A percentile compares a stretch with the other conserved stretches of the same genome.
Conservation (phyloP, 345 rosid genomes). For the Eucalyptus curtisii region DNA sequence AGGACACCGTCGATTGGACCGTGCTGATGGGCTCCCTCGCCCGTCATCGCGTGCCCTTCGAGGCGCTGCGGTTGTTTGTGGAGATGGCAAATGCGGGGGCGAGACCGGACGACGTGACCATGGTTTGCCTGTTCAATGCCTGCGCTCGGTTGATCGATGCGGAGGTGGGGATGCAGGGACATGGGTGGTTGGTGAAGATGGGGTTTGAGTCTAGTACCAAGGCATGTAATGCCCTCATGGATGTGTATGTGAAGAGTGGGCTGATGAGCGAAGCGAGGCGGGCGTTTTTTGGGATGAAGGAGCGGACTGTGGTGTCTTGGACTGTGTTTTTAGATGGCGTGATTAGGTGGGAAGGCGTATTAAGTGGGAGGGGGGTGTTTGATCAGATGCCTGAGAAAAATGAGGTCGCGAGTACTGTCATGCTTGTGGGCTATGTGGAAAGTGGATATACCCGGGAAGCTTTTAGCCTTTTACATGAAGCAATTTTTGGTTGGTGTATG, state of each 20-base stretch:
- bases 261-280: slow-evolving; percentile 22
- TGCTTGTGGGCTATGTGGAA: slow-evolving; percentile 55
- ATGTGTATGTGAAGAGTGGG: slow-evolving; percentile 64
- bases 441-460: slow-evolving; percentile 39
- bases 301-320: slow-evolving; percentile 62
- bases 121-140: slow-evolving; percentile 41
- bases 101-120: slow-evolving; percentile 42
- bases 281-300: slow-evolving; percentile 36
- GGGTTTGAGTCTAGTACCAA: slow-evolving; percentile 26
- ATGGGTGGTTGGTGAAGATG: slow-evolving; percentile 40
- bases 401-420: slow-evolving; percentile 62
- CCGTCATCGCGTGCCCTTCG: slow-evolving; percentile 1
- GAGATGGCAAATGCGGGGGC: slow-evolving; percentile 27
- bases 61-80: slow-evolving; percentile 26
- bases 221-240: slow-evolving; percentile 56
- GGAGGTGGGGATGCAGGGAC: slow-evolving; percentile 46
- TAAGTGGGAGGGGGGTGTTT: slow-evolving; percentile 40
- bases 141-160: slow-evolving; percentile 38
- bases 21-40: slow-evolving; percentile 41
- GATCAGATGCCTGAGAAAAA: slow-evolving; percentile 63
- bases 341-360: slow-evolving; percentile 55
- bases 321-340: slow-evolving; percentile 49
- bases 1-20: slow-evolving; percentile 69
- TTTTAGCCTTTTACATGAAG: slow-evolving; percentile 27
- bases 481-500: slow-evolving; percentile 25